Base-by-base conservation (phyloP, 2,329 filamentous ascomycete species). In the Verticillium nonalfalfae region DNA sequence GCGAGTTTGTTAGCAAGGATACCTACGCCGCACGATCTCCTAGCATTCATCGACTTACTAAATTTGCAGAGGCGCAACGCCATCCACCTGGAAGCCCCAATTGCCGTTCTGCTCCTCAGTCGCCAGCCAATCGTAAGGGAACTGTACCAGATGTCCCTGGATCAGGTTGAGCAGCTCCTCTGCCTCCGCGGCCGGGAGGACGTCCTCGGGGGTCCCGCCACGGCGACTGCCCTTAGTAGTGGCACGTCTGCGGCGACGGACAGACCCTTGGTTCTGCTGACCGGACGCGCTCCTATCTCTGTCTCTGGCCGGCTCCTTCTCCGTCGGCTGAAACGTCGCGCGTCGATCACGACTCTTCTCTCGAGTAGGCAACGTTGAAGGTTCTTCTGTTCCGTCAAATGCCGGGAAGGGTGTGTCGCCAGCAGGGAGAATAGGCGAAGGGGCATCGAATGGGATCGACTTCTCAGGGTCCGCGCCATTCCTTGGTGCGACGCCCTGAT, bases 51-150 rank as follows among this genome's bases (percentile, higher is more conserved):
- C 31, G 39, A 83, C 90, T 88, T 82, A 92, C 90, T 99, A 99
- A 70, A 99, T 98, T 78, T 97, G 93, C 76, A 99, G 81, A 61
- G 95, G 95, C 69, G 95, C 96, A 72, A 99, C 89, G 74, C 96
- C 90, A 74, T 99, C 95, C 61, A 98, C 91, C 71, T 94, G 92
- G 76, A 97, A 98, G 65, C 97, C 84, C 95, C 95, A 99, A 72
- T 97, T 96, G 61, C 93, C 91, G 66, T 92, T 93, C 70, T 88
- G 86, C 79, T 98, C 95, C 77, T 98, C 95, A 61, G 89, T 90
- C 68, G 90, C 85, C 60, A 97, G 85, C 93, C 96, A 99, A 70
- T 99, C 92, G 75, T 98, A 97, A 6, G 95, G 95, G 80, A 96
- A 99, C 65, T 91, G 79, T 33, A 99, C 93, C 59, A 99, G 75